These are phyloP conservation scores for Capsicum rhomboideum DNA, from an alignment of 257 asterid genomes.

Conservation along the genomic window DNA sequence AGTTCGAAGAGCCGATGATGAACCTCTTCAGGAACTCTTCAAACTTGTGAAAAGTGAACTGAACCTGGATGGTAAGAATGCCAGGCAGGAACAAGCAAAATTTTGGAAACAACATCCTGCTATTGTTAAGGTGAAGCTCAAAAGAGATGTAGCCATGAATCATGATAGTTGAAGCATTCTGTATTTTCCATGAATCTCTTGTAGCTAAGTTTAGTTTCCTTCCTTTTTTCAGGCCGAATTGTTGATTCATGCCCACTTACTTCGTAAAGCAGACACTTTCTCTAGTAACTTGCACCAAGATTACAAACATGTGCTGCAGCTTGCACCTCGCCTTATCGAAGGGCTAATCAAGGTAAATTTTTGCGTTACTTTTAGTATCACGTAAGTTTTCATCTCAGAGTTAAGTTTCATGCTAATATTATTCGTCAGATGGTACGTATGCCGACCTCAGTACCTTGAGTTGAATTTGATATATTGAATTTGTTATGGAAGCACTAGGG, in stretches of 20 bases:
- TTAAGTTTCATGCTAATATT: neutral
- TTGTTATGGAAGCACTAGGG: neutral
- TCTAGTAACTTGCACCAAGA: constrained; percentile 64
- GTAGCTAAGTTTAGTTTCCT: constrained; percentile 4
- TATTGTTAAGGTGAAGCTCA: constrained; percentile 51
- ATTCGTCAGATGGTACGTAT: neutral
- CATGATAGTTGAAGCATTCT: neutral
- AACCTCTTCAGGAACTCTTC: constrained; percentile 79
- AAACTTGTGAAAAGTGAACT: constrained; percentile 60
- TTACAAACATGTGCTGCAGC: constrained; percentile 54
- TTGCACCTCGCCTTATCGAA: constrained; percentile 78
- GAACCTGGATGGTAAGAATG: constrained; percentile 71
- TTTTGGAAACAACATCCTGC: constrained; percentile 93
- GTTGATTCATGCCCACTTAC: constrained; percentile 73
- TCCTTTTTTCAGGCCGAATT: constrained; percentile 54
- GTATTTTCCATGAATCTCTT: neutral
- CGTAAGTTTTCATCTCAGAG: neutral
- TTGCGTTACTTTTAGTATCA: neutral
- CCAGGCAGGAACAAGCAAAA: constrained; percentile 75
- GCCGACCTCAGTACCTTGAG: neutral
- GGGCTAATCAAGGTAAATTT: constrained; percentile 68
- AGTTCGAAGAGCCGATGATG: constrained; percentile 76
- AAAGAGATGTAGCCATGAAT: neutral
- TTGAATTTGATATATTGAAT: neutral
- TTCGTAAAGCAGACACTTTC: constrained; percentile 51